Conservation (phyloP, 148 eudicot species). For the Amaranthus hypochondriacus region DNA sequence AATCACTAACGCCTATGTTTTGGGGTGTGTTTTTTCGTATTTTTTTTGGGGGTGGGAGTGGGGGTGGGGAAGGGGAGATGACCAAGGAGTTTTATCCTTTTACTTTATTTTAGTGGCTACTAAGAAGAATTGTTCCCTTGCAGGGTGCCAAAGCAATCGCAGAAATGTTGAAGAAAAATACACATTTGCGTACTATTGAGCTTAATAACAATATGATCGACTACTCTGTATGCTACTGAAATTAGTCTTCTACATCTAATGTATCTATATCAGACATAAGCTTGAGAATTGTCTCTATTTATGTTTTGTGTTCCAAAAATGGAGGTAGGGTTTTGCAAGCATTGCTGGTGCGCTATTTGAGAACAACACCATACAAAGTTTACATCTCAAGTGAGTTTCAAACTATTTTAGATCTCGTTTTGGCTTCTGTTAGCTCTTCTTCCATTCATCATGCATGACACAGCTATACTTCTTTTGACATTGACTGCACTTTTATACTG, state of each 20-base stretch:
- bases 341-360: conserved; percentile 90
- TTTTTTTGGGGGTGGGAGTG: background rate
- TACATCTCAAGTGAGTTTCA: conserved; percentile 74
- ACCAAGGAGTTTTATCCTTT: no score
- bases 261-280: conserved; percentile 17
- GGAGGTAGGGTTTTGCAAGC: conserved; percentile 98
- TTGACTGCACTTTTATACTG: conserved; percentile 5
- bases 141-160: conserved; percentile 97
- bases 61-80: no score
- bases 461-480: background rate
- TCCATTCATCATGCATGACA: background rate
- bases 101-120: background rate
- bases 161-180: conserved; percentile 79
- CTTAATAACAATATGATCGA: conserved; percentile 85
- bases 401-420: conserved; percentile 13
- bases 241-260: conserved; percentile 14
- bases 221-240: conserved; percentile 77
- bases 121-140: conserved; percentile 21
- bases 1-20: no score
- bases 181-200: conserved; percentile 67
- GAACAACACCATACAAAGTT: conserved; percentile 50
- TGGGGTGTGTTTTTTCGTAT: no score
- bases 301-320: conserved; percentile 40
- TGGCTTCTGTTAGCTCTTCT: conserved; percentile 11
- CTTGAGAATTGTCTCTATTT: conserved; percentile 28